Evolutionary conservation across 1,284 basidiomycete genomes (phyloP), one percentile per base, ranked within the genome.

Genomic region (Boletus mariae): DNA sequence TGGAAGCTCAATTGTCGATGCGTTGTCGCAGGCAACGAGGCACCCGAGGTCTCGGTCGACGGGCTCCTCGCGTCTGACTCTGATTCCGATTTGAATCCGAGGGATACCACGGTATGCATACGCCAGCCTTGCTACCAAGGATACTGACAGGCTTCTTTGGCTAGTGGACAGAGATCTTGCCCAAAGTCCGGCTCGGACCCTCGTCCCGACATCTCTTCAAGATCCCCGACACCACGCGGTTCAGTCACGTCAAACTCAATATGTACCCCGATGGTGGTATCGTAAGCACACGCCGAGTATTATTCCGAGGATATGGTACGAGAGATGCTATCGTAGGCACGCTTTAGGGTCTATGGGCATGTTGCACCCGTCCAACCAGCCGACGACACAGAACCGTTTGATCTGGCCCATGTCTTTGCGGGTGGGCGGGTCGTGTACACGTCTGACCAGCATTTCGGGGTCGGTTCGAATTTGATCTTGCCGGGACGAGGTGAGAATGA

Each of bases 221-320:
- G 42, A 78, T 93, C 47, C 69, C 82, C 15, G 71, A 80, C 4
- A 80, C 83, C 1, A 46, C 71, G 4, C 70, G 74, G 3, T 75
- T 84, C 61, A 95, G 89, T 58, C 92, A 91, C 66, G 84, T 98
- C 59, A 97, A 93, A 72, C 81, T 98, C 41, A 88, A 90, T 63
- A 96, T 97, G 86, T 94, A 94, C 70, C 96, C 96, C 1, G 96
- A 99, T 68, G 97, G 96, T 45, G 96, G 96, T 2, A 92, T 93
- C 66, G 93, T 93, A 66, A 71, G 90, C 75, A 53, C 37, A 53
- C 20, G 3, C 9, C 17, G 31, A 45, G 3, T 48, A 41, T 49
- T 20, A 13, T 44, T 42, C 15, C 15, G 45, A 45, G 28, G 12
- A 7, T 13, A 23, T 32, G 49, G 57, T 53, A 40, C 55, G 47